Percentiles rank a stretch among this genome's conserved stretches.
Evolutionary conservation across 495 filamentous ascomycete species (phyloP).

Genomic region (Trypethelium eluteriae): DNA sequence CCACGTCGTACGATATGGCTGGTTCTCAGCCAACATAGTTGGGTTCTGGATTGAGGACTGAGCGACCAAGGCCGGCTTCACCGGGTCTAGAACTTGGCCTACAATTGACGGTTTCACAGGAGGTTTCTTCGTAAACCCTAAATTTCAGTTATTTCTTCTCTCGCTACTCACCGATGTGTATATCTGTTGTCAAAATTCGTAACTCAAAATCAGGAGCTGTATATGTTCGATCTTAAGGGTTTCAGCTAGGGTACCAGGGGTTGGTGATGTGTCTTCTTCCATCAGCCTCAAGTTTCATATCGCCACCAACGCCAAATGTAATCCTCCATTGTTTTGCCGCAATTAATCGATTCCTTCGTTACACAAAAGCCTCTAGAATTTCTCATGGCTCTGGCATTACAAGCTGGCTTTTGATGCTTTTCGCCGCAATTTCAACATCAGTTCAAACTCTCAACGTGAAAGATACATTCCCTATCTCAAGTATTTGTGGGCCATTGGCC

Average conservation of each 20-base stretch:
- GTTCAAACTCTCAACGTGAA: no score
- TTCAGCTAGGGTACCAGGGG: background rate
- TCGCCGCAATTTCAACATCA: background rate
- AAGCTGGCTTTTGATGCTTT: conserved; percentile 2
- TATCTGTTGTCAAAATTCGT: no score
- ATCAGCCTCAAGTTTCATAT: conserved; percentile 9
- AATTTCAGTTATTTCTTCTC: background rate
- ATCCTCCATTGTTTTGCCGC: background rate
- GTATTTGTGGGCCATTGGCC: background rate
- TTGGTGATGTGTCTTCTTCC: conserved; percentile 8
- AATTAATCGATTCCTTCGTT: background rate
- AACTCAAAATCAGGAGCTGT: background rate
- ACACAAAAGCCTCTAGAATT: background rate
- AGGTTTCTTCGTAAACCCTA: background rate
- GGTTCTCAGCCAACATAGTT: background rate
- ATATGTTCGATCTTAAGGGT: background rate
- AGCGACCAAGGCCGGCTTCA: background rate
- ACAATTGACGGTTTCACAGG: background rate
- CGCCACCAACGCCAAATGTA: background rate
- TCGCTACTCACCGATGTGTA: no score
- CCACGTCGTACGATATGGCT: background rate
- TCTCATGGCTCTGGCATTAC: background rate
- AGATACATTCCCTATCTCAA: no score
- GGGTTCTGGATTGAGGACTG: background rate
- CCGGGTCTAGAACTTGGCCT: background rate